Evolutionary conservation across 345 rosid genomes (phyloP).

Genomic region (Populus tremula): DNA sequence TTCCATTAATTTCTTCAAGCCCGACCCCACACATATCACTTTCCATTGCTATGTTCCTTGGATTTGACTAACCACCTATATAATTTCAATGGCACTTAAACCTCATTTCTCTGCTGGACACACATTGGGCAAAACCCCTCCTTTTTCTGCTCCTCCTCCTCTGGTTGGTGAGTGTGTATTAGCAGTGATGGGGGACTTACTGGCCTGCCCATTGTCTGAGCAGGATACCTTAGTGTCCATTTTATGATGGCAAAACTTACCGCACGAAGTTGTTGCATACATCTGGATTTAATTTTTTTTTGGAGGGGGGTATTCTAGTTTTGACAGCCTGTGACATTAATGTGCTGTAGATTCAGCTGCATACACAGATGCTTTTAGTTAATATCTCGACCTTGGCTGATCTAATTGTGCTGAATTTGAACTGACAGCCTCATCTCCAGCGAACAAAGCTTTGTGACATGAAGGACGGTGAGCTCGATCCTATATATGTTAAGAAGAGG

Average conservation of each 20-base stretch:
- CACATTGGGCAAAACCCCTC: not conserved
- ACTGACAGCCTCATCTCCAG: slow-evolving; percentile 78
- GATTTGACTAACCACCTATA: not conserved
- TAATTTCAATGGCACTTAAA: not conserved
- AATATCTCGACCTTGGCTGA: slow-evolving; percentile 17
- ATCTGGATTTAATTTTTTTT: too few relatives aligned
- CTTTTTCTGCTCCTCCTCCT: too few relatives aligned
- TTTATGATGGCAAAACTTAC: too few relatives aligned
- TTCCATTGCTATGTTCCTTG: not conserved
- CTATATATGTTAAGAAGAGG: slow-evolving; percentile 71
- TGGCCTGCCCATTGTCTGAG: too few relatives aligned
- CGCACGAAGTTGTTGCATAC: too few relatives aligned
- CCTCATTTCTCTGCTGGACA: not conserved
- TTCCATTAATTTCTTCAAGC: not conserved
- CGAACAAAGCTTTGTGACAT: slow-evolving; percentile 96
- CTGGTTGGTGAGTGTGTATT: too few relatives aligned
- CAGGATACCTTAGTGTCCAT: too few relatives aligned
- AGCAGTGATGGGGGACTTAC: too few relatives aligned
- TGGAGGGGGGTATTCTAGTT: too few relatives aligned
- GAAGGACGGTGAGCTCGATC: slow-evolving; percentile 87
- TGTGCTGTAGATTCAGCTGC: not conserved
- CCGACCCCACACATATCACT: not conserved
- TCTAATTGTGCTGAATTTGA: slow-evolving; percentile 28
- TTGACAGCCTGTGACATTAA: not conserved
- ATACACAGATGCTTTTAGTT: slow-evolving; percentile 4